Base-by-base conservation (phyloP, 1,139 yeast genomes). In the Debaryomyces coudertii region DNA sequence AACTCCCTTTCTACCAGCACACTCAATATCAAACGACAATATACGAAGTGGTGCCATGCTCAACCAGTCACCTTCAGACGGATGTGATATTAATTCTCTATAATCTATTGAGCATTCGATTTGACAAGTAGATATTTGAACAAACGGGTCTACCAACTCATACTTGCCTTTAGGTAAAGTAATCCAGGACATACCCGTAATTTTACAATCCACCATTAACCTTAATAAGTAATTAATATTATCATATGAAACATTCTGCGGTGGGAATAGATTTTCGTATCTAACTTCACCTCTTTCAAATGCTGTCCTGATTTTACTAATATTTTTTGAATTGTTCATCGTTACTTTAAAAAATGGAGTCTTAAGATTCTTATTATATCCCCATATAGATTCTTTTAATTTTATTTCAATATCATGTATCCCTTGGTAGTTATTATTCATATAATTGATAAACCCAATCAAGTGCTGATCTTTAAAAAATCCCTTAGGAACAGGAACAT, bases 121-220 rank as follows among this genome's bases (percentile, higher is more conserved):
- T 63, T 95, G 99, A 64, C 97, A 89, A 0, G 86, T 80, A 0
- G 97, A 88, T 3, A 83, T 76, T 51, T 69, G 72, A 14, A 62
- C 51, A 7, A 61, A 47, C 1, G 58, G 52, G 1, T 62, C 56
- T 5, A 82, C 74, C 48, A 85, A 48, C 1, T 60, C 56, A 62
- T 90, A 95, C 55, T 80, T 86, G 0, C 83, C 83, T 46, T 77
- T 80, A 0, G 98, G 98, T 20, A 93, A 74, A 0, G 97, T 88
- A 36, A 95, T 76, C 99, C 99, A 95, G 22, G 96, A 87, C 99
- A 95, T 93, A 40, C 99, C 99, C 0, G 93, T 87, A 50, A 88
- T 85, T 44, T 85, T 81, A 65, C 96, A 85, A 66, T 95, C 99
- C 43, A 93, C 83, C 96, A 95, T 90, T 63, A 92, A 73, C 54